phyloP scores from a whole-genome alignment of 495 filamentous ascomycete genomes.

The Venustampulla echinocandica region DNA sequence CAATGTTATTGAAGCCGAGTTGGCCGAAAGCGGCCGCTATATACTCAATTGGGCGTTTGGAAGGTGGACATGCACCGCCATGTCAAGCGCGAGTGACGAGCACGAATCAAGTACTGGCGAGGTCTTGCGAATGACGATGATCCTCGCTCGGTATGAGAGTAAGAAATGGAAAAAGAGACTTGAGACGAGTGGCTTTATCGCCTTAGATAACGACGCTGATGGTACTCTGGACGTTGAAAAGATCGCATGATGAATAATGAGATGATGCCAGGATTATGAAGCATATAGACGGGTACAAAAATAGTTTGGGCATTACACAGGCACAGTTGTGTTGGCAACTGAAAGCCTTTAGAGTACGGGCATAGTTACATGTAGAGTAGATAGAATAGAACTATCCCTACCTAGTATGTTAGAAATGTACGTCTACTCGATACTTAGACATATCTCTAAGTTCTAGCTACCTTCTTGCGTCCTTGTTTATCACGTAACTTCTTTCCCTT shows the following conservation, averaged over 20 bases:
- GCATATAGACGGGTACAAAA: not conserved
- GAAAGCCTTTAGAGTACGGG: too few relatives aligned
- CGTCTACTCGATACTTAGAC: too few relatives aligned
- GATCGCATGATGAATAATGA: conserved; percentile 24
- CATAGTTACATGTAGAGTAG: too few relatives aligned
- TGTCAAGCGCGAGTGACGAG: conserved; percentile 34
- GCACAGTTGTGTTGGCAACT: too few relatives aligned
- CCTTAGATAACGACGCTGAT: conserved; percentile 33
- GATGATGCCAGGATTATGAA: not conserved
- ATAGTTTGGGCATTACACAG: not conserved
- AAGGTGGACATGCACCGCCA: conserved; percentile 76
- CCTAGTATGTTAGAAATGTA: too few relatives aligned
- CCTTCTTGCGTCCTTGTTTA: too few relatives aligned
- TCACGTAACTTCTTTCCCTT: too few relatives aligned
- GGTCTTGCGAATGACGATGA: conserved; percentile 68
- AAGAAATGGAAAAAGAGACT: conserved; percentile 83
- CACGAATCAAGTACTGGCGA: conserved; percentile 39
- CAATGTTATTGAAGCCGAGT: conserved; percentile 21
- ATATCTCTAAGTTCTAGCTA: too few relatives aligned
- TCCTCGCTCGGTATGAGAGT: conserved; percentile 77
- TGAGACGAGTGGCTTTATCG: conserved; percentile 50
- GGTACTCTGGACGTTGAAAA: conserved; percentile 37
- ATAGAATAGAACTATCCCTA: too few relatives aligned
- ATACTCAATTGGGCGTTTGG: conserved; percentile 98
- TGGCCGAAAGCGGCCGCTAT: conserved; percentile 36